Evolutionary conservation across 2,329 filamentous ascomycete genomes (phyloP), one percentile per base, ranked within the genome.

Genomic region (Setomelanomma holmii): DNA sequence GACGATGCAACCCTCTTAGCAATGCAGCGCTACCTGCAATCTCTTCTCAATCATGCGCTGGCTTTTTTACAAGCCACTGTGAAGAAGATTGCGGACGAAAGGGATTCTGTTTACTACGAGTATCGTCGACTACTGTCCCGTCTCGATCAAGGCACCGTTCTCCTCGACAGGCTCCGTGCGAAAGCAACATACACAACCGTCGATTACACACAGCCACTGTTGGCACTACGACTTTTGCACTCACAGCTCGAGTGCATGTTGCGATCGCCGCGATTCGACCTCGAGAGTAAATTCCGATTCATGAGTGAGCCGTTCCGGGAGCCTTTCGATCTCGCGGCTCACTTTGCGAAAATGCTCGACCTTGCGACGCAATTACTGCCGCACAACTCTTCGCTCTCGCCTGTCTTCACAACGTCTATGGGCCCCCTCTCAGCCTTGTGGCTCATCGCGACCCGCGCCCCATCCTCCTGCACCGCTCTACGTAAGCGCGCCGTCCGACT

Each of bases 361-460:
- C 40, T 66, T 40, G 60, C 54, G 34, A 56, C 40, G 14, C 52
- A 45, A 36, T 53, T 59, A 4, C 48, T 55, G 17, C 43, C 43
- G 41, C 60, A 42, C 7, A 14, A n/a, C 12, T 44, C 41, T 33
- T 7, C 44, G 33, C 34, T 22, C 35, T 45, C 60, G 0, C 69
- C 71, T 1, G 60, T 70, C 2, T 74, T 72, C 50, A 61, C 65
- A 1, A 62, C 63, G 1, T 49, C 59, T 8, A 61, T 62, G 2
- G 67, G 69, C 4, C 46, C 69, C 5, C 44, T 67, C 3, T 51
- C 63, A 11, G 68, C 59, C 0, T 51, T 74, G 30, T 73, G 64
- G 66, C 49, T 67, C 1, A 60, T 72, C 10, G 55, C 60, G 11
- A 54, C 57, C 1, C 61, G 62, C 14, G 61, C 64, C 4, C 60